A percentile compares a stretch with the other conserved stretches of the same genome.
These are phyloP conservation scores for Rhizomucor pusillus DNA, from an alignment of 371 early-diverging fungal genomes.

Conservation along the genomic window DNA sequence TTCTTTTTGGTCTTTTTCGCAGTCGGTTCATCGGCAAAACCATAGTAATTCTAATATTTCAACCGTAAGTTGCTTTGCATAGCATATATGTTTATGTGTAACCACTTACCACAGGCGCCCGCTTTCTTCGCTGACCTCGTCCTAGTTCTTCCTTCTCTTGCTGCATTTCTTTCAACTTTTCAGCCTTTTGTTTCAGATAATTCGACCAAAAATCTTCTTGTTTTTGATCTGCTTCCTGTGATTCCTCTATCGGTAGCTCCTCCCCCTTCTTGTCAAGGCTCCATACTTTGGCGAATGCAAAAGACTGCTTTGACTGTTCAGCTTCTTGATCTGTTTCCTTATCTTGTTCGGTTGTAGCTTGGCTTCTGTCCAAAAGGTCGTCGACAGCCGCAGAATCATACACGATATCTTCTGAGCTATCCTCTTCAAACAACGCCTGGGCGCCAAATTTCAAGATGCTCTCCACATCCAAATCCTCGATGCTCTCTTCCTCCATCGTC, in stretches of 20 bases:
- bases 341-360: constrained; percentile 15
- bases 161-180: constrained; percentile 12
- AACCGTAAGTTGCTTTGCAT: too few species aligned
- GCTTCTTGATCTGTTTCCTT: constrained; percentile 20
- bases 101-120: constrained; percentile 22
- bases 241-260: constrained; percentile 12
- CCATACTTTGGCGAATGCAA: constrained; percentile 51
- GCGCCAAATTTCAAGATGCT: constrained; percentile 82
- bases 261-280: constrained; percentile 23
- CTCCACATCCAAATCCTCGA: constrained; percentile 65
- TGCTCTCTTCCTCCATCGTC: constrained; percentile 63
- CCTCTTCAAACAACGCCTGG: constrained; percentile 71
- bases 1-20: too few species aligned
- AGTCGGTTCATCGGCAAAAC: too few species aligned
- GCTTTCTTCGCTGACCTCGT: constrained; percentile 35
- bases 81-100: too few species aligned
- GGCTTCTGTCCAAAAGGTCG: constrained; percentile 63
- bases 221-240: constrained; percentile 10
- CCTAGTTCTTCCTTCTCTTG: constrained; percentile 20
- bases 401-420: constrained; percentile 47
- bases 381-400: constrained; percentile 63
- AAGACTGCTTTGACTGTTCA: constrained; percentile 18
- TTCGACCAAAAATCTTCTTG: constrained; percentile 51
- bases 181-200: constrained; percentile 26
- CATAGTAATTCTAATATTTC: too few species aligned